Evolutionary conservation across 1,284 basidiomycete species (phyloP), one percentile per base, ranked within the genome.

Genomic region (Leccinum fallax): DNA sequence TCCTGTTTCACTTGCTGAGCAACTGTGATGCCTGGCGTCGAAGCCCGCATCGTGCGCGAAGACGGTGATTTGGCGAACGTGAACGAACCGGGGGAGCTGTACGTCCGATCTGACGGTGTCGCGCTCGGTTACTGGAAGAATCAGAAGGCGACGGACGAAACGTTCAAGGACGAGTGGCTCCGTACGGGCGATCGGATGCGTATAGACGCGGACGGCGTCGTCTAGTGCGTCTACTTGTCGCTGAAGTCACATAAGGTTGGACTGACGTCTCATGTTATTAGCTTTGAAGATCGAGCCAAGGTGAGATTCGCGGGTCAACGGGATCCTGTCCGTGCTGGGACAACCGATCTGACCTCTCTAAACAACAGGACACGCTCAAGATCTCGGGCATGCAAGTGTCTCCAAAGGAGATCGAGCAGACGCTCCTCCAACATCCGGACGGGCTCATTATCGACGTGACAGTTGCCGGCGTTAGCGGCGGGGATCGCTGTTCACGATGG

Each of bases 371-470:
- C 69, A 90, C 83, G 0, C 77, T 92, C 6, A 91, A 92, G 69
- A 80, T 92, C 5, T 90, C 88, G 0, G 89, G 90, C 8, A 78
- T 79, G 49, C 90, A 92, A 72, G 90, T 92, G 0, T 89, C 90
- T 0, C 90, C 90, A 0, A 81, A 82, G 9, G 89, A 92, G 69
- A 87, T 92, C 53, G 90, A 92, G 70, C 79, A 85, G 30, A 81
- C 81, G 15, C 74, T 91, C 0, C 78, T 85, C 24, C 76, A 77
- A 0, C 84, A 91, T 55, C 87, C 89, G 0, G 80, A 81, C 3
- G 78, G 76, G 34, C 78, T 90, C 36, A 80, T 90, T 60, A 71
- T 71, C 5, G 90, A 92, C 62, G 85, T 78, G 7, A 80, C 81
- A 2, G 90, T 92, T 7, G 87, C 87, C 0, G 90, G 90, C 19